Evolutionary conservation across 495 filamentous ascomycete species (phyloP).

Genomic region (Neurospora terricola): DNA sequence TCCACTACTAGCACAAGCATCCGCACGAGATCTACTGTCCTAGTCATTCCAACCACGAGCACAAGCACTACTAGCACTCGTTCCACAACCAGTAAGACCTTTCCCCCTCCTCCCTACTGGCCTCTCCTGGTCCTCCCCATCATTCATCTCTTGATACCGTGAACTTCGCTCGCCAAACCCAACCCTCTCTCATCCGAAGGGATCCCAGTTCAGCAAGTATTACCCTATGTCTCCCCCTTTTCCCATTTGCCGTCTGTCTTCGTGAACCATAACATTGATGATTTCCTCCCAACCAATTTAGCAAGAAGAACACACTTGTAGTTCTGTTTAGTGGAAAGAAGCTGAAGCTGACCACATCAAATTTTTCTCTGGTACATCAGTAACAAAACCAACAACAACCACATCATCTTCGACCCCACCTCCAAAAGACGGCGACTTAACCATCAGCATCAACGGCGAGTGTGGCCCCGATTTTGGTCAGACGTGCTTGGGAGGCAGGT

Average conservation of each 20-base stretch:
- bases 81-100: background rate
- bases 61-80: background rate
- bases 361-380: background rate
- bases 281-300: background rate
- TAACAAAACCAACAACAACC: background rate
- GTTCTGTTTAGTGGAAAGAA: background rate
- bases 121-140: background rate
- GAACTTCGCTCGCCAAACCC: background rate
- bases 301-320: background rate
- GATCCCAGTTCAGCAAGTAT: background rate
- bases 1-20: background rate
- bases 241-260: background rate
- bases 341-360: background rate
- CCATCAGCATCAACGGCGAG: slow-evolving; percentile 11
- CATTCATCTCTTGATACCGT: background rate
- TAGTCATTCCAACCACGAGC: background rate
- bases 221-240: background rate
- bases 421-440: background rate
- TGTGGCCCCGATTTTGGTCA: slow-evolving; percentile 15
- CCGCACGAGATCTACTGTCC: background rate
- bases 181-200: background rate
- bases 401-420: background rate
- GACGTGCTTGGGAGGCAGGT: slow-evolving; percentile 26
- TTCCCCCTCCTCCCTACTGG: background rate
- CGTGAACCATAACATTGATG: background rate